Evolutionary conservation across 73 alveolate genomes (phyloP).

Genomic region (Durusdinium trenchii): DNA sequence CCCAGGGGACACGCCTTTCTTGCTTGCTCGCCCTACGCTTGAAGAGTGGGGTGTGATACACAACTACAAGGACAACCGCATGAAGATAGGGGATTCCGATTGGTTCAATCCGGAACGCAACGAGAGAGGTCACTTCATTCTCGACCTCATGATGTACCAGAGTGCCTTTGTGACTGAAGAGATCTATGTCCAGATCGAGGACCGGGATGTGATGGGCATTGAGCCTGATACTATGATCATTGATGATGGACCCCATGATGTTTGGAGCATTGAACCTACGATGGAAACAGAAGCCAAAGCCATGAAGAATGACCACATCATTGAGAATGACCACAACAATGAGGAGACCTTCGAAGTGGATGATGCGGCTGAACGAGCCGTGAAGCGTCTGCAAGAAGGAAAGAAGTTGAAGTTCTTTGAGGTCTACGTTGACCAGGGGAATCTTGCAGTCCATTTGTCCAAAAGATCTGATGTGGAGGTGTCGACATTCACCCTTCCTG

Average conservation of each 20-base stretch:
- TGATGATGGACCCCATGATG: not conserved
- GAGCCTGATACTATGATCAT: too few species aligned
- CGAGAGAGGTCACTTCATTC: not conserved
- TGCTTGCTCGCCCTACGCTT: not conserved
- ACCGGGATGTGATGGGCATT: too few species aligned
- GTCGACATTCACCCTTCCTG: not conserved
- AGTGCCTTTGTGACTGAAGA: not conserved
- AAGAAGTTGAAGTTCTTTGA: not conserved
- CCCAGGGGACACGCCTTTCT: not conserved
- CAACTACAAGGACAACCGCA: not conserved
- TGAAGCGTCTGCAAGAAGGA: too few species aligned
- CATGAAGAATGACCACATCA: not conserved
- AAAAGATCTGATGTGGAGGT: not conserved
- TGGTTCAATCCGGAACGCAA: not conserved
- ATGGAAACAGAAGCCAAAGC: too few species aligned
- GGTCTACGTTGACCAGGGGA: not conserved
- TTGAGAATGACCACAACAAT: not conserved
- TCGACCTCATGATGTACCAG: not conserved
- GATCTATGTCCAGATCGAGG: too few species aligned
- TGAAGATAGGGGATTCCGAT: not conserved
- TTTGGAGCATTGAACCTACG: not conserved
- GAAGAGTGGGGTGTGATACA: not conserved
- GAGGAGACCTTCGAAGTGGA: not conserved
- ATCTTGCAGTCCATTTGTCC: not conserved
- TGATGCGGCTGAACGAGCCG: not conserved